phyloP scores from a whole-genome alignment of 169 alveolate genomes.

The Cyclospora cayetanensis region DNA sequence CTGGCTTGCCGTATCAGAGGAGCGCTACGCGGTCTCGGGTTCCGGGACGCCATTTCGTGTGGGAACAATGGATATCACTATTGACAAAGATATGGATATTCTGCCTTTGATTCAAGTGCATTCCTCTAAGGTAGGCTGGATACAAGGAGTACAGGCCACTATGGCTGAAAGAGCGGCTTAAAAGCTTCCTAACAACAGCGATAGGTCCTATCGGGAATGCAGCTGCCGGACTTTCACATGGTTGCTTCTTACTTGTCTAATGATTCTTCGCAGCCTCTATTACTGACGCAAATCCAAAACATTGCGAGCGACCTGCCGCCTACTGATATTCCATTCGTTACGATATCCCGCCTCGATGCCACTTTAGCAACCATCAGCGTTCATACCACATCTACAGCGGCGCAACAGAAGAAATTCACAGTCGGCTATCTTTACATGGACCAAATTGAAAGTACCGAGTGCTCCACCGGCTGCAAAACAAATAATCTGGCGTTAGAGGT shows the following conservation, averaged over 20 bases:
- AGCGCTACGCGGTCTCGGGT: constrained; percentile 6
- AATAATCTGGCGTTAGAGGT: constrained; percentile 42
- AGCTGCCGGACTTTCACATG: no score
- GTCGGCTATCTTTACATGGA: constrained; percentile 52
- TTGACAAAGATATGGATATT: background rate
- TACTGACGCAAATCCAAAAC: constrained; percentile 41
- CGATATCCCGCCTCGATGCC: background rate
- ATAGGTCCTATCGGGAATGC: no score
- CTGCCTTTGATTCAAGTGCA: constrained; percentile 26
- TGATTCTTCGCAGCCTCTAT: constrained; percentile 19
- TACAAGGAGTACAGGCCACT: background rate
- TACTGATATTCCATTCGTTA: background rate
- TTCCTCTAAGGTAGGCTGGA: background rate
- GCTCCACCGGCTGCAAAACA: constrained; percentile 47
- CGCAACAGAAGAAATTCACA: background rate
- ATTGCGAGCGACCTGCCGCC: background rate
- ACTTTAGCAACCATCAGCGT: constrained; percentile 19
- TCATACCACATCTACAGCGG: background rate
- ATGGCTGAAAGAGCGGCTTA: no score
- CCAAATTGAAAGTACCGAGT: background rate
- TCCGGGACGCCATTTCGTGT: constrained; percentile 10
- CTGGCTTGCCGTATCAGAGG: constrained; percentile 55
- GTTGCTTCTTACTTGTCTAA: no score
- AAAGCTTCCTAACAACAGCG: no score
- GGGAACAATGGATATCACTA: background rate